A percentile compares a stretch with the other conserved stretches of the same genome.
Evolutionary conservation across 2,329 filamentous ascomycete genomes (phyloP).

Genomic region (Fusarium sp.): DNA sequence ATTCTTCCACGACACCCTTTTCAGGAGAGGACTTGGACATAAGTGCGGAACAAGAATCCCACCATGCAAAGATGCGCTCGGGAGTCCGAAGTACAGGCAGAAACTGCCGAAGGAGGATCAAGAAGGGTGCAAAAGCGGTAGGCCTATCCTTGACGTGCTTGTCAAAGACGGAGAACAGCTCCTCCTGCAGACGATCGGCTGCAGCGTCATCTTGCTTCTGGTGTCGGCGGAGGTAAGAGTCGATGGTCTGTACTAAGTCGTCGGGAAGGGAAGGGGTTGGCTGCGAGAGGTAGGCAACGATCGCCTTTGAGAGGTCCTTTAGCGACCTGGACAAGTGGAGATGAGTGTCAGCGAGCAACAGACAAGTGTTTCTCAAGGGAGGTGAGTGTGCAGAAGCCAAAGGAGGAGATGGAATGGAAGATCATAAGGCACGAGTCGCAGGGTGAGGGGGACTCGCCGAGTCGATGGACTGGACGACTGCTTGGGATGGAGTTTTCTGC

Average conservation of each 20-base stretch:
- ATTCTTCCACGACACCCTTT: slow-evolving; percentile 72
- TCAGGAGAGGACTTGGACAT: slow-evolving; percentile 67
- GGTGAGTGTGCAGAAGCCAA: slow-evolving; percentile 18
- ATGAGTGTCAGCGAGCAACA: slow-evolving; percentile 34
- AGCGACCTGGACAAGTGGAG: slow-evolving; percentile 58
- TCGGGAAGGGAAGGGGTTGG: slow-evolving; percentile 72
- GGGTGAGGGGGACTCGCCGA: slow-evolving; percentile 16
- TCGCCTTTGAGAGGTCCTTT: slow-evolving; percentile 70
- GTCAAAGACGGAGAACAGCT: slow-evolving; percentile 74
- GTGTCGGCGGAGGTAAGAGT: slow-evolving; percentile 75
- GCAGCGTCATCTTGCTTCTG: slow-evolving; percentile 73
- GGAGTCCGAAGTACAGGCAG: slow-evolving; percentile 72
- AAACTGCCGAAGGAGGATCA: slow-evolving; percentile 73
- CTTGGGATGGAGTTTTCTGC: slow-evolving; percentile 38
- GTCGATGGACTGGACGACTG: not conserved
- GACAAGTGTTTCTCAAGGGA: slow-evolving; percentile 15
- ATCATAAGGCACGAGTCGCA: slow-evolving; percentile 27
- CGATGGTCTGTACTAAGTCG: slow-evolving; percentile 70
- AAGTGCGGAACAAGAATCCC: slow-evolving; percentile 61
- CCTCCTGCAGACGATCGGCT: slow-evolving; percentile 78
- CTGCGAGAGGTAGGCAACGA: slow-evolving; percentile 61
- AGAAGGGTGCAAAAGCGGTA: slow-evolving; percentile 72
- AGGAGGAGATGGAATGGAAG: slow-evolving; percentile 29
- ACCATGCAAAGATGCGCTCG: slow-evolving; percentile 76
- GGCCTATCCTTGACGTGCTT: slow-evolving; percentile 69